Percentiles rank a stretch among this genome's conserved stretches.
Evolutionary conservation across 2,329 filamentous ascomycete species (phyloP).

Genomic region (Ascocoryne sarcoides): DNA sequence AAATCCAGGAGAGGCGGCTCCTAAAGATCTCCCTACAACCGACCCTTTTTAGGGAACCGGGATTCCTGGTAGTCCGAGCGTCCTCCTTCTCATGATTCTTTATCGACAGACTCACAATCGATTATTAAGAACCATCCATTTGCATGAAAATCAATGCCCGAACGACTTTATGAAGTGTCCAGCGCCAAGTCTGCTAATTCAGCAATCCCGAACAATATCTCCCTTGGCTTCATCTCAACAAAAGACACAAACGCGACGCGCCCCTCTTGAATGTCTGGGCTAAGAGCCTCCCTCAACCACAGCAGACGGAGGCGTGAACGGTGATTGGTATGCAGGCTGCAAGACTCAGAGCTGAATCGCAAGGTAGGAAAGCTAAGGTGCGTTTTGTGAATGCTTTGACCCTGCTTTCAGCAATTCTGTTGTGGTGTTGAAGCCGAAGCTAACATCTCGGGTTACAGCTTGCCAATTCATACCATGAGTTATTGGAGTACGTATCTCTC

Average conservation of each 20-base stretch:
- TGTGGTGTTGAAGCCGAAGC: slow-evolving; percentile 12
- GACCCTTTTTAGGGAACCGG: too few species aligned
- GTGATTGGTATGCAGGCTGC: slow-evolving; percentile 35
- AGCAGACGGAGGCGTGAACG: slow-evolving; percentile 26
- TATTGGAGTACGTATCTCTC: slow-evolving; percentile 68
- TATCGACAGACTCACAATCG: background rate
- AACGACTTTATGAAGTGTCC: background rate
- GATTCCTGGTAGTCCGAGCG: background rate
- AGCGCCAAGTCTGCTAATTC: background rate
- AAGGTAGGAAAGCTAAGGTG: slow-evolving; percentile 55
- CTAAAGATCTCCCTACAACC: too few species aligned
- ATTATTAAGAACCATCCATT: background rate
- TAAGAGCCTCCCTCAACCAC: slow-evolving; percentile 19
- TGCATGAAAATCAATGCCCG: background rate
- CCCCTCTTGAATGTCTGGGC: slow-evolving; percentile 25
- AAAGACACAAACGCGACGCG: slow-evolving; percentile 9
- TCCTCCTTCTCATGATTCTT: background rate
- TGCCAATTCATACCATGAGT: slow-evolving; percentile 90
- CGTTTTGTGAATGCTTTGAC: slow-evolving; percentile 5
- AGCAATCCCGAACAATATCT: background rate
- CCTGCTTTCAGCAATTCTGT: slow-evolving; percentile 6
- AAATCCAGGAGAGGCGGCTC: too few species aligned
- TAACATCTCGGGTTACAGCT: slow-evolving; percentile 52
- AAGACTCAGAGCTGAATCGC: slow-evolving; percentile 48
- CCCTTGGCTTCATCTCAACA: background rate